Evolutionary conservation across 2,329 filamentous ascomycete genomes (phyloP).

Genomic region (Raffaelea arxii): DNA sequence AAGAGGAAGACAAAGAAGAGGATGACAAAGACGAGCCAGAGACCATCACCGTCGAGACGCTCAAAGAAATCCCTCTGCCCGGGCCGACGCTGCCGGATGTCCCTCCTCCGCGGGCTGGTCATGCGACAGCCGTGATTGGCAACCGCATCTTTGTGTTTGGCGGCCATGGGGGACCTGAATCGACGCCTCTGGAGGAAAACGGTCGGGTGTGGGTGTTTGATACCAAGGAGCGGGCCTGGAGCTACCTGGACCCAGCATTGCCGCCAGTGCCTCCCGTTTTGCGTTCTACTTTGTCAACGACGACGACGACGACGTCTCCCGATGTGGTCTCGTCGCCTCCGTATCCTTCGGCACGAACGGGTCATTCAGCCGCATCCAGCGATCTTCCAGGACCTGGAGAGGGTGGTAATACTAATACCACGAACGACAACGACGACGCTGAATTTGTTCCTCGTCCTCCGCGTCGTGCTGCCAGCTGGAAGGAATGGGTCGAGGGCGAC

Average conservation of each 20-base stretch:
- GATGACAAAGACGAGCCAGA: not conserved
- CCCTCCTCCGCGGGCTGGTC: conserved; percentile 61
- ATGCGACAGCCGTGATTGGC: conserved; percentile 59
- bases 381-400: conserved; percentile 11
- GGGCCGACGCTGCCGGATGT: conserved; percentile 34
- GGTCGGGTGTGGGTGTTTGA: conserved; percentile 72
- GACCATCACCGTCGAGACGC: no score
- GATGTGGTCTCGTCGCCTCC: conserved; percentile 10
- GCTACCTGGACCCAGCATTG: conserved; percentile 47
- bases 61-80: conserved; percentile 10
- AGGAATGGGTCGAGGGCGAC: conserved; percentile 46
- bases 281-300: no score
- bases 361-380: conserved; percentile 53
- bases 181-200: conserved; percentile 61
- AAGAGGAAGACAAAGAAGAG: not conserved
- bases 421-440: no score
- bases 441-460: conserved; percentile 20
- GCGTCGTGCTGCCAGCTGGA: conserved; percentile 36
- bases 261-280: conserved; percentile 24
- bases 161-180: conserved; percentile 59
- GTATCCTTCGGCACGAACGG: conserved; percentile 57
- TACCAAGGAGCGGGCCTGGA: conserved; percentile 55
- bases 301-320: no score
- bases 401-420: no score
- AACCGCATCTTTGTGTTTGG: conserved; percentile 72